Conservation (phyloP, 73 alveolate species). For the Tetrahymena elliotti region DNA sequence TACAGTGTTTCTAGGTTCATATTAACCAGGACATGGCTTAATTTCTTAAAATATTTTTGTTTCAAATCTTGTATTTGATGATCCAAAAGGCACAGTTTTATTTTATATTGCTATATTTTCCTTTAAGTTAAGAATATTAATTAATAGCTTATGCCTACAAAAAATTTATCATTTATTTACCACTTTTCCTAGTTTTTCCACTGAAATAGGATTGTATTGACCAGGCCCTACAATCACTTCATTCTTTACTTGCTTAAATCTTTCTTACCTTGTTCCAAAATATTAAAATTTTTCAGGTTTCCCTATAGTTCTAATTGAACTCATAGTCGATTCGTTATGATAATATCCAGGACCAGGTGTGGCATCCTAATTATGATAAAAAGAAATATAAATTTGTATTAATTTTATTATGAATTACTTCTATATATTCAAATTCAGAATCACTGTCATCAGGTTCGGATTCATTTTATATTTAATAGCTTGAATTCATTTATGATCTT, state of each 20-base stretch:
- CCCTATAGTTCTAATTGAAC: background rate
- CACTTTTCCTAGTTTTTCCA: background rate
- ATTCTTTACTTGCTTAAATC: background rate
- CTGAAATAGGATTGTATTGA: background rate
- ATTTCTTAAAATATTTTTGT: background rate
- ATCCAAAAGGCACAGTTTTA: background rate
- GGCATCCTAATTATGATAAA: background rate
- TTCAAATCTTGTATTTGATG: background rate
- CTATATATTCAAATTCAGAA: background rate
- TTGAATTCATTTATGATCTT: background rate
- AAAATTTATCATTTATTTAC: background rate
- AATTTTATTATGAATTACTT: background rate
- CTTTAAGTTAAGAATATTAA: background rate
- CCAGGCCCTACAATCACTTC: background rate
- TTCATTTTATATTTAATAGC: background rate
- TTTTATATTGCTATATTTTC: background rate
- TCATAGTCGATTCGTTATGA: conserved; percentile 17
- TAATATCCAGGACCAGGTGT: conserved; percentile 45
- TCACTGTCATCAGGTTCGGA: background rate
- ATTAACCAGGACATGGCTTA: background rate
- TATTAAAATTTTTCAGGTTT: background rate
- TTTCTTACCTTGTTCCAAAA: background rate
- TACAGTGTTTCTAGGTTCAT: background rate
- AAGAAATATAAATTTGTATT: no score
- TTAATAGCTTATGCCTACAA: background rate